These are phyloP conservation scores for Suhomyces atakaporum DNA, from an alignment of 1,139 yeast species.

Conservation along the genomic window DNA sequence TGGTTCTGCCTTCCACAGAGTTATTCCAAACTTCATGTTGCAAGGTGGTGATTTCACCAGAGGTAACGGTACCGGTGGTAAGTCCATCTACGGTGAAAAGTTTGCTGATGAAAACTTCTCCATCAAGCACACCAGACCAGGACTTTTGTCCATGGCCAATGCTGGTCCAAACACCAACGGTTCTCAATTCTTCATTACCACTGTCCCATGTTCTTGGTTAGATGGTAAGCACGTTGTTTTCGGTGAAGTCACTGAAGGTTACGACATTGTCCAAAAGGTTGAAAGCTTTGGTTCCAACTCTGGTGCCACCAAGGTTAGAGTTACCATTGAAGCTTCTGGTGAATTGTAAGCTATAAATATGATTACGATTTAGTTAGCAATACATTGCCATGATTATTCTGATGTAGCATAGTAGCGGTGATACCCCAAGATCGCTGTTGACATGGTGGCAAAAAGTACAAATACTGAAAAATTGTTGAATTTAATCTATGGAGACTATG, in stretches of 20 bases:
- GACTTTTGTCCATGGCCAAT: constrained; percentile 97
- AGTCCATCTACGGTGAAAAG: constrained; percentile 95
- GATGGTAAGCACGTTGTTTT: constrained; percentile 99
- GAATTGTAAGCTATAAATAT: constrained; percentile 51
- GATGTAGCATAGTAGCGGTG: neutral
- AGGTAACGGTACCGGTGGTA: constrained; percentile 97
- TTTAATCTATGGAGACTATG: too few species aligned
- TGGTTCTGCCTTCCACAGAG: constrained; percentile 95
- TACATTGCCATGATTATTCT: neutral
- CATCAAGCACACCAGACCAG: constrained; percentile 87
- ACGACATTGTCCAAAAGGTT: constrained; percentile 87
- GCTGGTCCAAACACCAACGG: constrained; percentile 99
- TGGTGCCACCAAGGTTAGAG: constrained; percentile 79
- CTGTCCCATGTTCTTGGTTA: constrained; percentile 94
- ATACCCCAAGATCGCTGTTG: too few species aligned
- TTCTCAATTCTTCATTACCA: constrained; percentile 97
- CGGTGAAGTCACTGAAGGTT: constrained; percentile 93
- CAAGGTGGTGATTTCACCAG: constrained; percentile 99
- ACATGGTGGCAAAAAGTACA: too few species aligned
- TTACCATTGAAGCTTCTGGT: constrained; percentile 84
- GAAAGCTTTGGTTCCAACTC: constrained; percentile 82
- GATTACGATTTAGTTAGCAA: neutral
- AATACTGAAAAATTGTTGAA: too few species aligned
- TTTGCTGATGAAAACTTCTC: constrained; percentile 94
- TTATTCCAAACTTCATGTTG: constrained; percentile 96